phyloP scores from a whole-genome alignment of 148 eudicot genomes.

The Nyssa sinensis region DNA sequence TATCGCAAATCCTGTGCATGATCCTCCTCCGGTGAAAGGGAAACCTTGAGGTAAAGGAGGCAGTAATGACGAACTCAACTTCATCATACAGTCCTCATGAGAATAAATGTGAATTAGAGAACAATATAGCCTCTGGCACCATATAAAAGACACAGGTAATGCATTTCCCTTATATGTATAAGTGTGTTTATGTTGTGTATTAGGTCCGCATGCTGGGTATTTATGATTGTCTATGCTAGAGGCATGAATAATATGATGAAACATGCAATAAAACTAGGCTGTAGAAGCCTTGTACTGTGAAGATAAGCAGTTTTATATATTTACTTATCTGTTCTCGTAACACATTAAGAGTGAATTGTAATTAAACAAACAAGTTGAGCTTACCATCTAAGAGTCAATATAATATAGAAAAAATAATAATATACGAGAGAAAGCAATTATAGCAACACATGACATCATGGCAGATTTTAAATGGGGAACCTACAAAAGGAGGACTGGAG shows the following conservation, averaged over 20 bases:
- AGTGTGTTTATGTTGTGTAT: not conserved
- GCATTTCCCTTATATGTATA: not conserved
- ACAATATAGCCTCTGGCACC: not conserved
- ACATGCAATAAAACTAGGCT: no score
- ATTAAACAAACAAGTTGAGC: not conserved
- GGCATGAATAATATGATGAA: no score
- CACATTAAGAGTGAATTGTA: not conserved
- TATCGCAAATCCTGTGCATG: slow-evolving; percentile 7
- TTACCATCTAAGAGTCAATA: not conserved
- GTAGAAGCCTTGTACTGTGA: not conserved
- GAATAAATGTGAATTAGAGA: not conserved
- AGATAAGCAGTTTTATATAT: not conserved
- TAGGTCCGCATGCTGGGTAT: no score
- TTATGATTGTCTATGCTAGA: no score
- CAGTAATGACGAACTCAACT: not conserved
- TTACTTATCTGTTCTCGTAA: not conserved
- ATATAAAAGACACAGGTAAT: not conserved
- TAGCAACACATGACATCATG: not conserved
- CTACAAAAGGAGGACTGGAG: not conserved
- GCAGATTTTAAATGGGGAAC: not conserved
- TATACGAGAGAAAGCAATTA: not conserved
- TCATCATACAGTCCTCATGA: not conserved
- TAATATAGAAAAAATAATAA: no score
- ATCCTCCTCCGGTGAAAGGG: slow-evolving; percentile 14
- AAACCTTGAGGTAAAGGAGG: slow-evolving; percentile 1